Percentiles rank a stretch among this genome's conserved stretches.
Evolutionary conservation across 345 rosid species (phyloP).

Genomic region (Populus deltoides): DNA sequence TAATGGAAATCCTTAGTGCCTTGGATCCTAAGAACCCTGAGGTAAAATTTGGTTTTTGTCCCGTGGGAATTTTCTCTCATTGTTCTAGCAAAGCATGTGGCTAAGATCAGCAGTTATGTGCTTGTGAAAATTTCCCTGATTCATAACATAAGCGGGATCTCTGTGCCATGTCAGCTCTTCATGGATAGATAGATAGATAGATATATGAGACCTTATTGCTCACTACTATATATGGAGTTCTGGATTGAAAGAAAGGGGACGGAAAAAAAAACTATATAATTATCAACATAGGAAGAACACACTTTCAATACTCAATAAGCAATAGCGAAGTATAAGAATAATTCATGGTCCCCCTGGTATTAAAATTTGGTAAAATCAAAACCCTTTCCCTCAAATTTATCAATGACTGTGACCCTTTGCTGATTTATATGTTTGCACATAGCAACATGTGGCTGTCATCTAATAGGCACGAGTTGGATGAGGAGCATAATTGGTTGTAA

Average conservation of each 20-base stretch:
- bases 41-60: constrained; percentile 38
- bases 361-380: neutral
- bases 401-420: neutral
- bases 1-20: constrained; percentile 84
- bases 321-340: neutral
- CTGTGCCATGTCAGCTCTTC: neutral
- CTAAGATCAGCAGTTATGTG: neutral
- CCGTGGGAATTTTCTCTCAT: neutral
- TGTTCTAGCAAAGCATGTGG: neutral
- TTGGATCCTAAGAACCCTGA: constrained; percentile 73
- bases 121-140: neutral
- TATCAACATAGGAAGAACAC: neutral
- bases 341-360: neutral
- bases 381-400: neutral
- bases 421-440: neutral
- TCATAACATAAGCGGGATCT: neutral
- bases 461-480: neutral
- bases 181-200: no score
- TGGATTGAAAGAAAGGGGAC: neutral
- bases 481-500: neutral
- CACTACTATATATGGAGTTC: neutral
- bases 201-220: neutral
- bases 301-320: neutral
- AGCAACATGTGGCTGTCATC: neutral
- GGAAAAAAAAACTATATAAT: neutral